A percentile compares a stretch with the other conserved stretches of the same genome.
Conservation (phyloP, 2,329 filamentous ascomycete species). For the Metarhizium rileyi region DNA sequence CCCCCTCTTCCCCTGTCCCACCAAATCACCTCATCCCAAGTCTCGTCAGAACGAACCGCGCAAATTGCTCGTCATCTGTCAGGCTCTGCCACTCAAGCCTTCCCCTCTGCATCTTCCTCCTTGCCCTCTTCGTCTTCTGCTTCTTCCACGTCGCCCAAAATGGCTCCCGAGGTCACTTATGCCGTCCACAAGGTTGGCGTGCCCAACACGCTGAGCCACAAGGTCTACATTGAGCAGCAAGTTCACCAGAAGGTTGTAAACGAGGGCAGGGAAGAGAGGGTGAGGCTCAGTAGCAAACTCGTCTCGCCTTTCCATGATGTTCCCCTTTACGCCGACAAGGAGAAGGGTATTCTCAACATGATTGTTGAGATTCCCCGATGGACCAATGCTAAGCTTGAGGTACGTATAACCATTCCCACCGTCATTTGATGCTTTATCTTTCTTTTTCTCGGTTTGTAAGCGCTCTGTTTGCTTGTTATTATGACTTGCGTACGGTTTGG, state of each 20-base stretch:
- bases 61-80: conserved; percentile 48
- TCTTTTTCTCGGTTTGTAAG: background rate
- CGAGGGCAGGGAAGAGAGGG: too few species aligned
- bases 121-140: conserved; percentile 9
- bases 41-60: conserved; percentile 40
- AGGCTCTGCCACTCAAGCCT: conserved; percentile 10
- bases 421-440: background rate
- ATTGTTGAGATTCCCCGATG: conserved; percentile 98
- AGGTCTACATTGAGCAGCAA: conserved; percentile 95
- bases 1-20: conserved; percentile 26
- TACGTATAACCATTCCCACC: too few species aligned
- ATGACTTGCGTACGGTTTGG: background rate
- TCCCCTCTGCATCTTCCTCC: conserved; percentile 3
- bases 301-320: conserved; percentile 98
- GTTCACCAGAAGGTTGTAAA: background rate
- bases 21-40: conserved; percentile 25
- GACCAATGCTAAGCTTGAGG: conserved; percentile 99
- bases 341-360: conserved; percentile 98
- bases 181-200: conserved; percentile 77
- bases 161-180: conserved; percentile 51
- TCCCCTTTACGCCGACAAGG: conserved; percentile 91
- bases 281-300: conserved; percentile 54
- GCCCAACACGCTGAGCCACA: conserved; percentile 91
- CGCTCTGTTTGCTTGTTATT: background rate
- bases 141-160: conserved; percentile 21